Evolutionary conservation across 164 flowering plant species (phyloP), one percentile per base, ranked within the genome.

Genomic region (Vitis cinerea): DNA sequence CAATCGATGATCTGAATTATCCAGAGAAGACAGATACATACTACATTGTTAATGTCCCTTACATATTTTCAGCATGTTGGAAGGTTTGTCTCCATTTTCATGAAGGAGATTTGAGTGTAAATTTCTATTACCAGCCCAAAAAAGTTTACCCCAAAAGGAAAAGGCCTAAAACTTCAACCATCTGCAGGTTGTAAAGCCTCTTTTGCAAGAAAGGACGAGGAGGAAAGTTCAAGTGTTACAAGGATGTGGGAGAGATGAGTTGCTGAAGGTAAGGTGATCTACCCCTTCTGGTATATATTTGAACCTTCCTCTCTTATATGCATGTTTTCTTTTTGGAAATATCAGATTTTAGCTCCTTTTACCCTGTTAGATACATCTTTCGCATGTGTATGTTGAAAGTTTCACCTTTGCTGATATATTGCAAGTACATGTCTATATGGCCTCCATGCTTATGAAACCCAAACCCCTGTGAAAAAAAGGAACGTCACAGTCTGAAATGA

Each of bases 11-110:
- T 73, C 80, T 96, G 64, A 96, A 96, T 76, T 96, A 93, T 74
- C 99, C 99, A 44, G 99, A 96, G 85, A 96, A 96, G 87, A 93
- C 99, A 1, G 91, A 93, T 11, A 92, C 97, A 30, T 96, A 96
- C 77, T 96, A 83, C 75, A 85, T 96, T 63, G 99, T 88, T 48
- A 96, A 96, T 77, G 94, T 81, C 10, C 99, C 99, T 4, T 90
- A 88, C 50, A 81, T 96, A 76, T 96, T 96, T 82, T 88, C 98
- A 30, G 93, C 98, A 55, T 96, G 99, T 77, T 96, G 99, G 99
- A 93, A 90, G 99, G 99, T 94, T 72, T 68, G 86, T 10, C 31
- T 53, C 53, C 11, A 12, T 50, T 51, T 56, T 66, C 17, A 50
- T 57, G 12, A 63, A 51, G 61, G 12, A 31, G 27, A 37, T 60